Evolutionary conservation across 2,329 filamentous ascomycete species (phyloP).

Genomic region (Cladosporium sp.): DNA sequence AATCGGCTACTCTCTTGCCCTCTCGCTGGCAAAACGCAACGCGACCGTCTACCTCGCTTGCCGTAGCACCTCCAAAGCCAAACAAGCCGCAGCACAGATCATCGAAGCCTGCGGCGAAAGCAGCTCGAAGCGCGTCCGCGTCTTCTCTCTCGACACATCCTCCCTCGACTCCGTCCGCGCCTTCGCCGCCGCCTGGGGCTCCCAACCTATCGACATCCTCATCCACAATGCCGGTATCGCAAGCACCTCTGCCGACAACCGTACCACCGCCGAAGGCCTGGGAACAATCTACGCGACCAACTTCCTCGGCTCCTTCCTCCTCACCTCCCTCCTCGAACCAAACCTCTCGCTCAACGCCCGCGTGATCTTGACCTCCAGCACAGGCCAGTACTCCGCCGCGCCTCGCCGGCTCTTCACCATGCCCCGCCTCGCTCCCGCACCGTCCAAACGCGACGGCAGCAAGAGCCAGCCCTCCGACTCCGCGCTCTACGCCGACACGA

Average conservation of each 20-base stretch:
- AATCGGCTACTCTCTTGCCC: slow-evolving; percentile 16
- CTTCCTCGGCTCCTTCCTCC: slow-evolving; percentile 20
- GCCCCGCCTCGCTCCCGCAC: background rate
- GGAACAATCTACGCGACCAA: slow-evolving; percentile 18
- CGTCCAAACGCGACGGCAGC: background rate
- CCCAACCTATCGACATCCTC: slow-evolving; percentile 30
- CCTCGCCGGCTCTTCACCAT: background rate
- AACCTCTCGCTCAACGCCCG: slow-evolving; percentile 14
- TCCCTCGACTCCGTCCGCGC: slow-evolving; percentile 12
- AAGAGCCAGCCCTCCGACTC: background rate
- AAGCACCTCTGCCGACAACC: slow-evolving; percentile 6
- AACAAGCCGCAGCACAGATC: slow-evolving; percentile 8
- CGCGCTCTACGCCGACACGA: slow-evolving; percentile 13
- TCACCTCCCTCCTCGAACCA: slow-evolving; percentile 18
- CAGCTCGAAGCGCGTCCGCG: slow-evolving; percentile 21
- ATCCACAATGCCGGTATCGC: slow-evolving; percentile 34
- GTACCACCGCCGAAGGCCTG: slow-evolving; percentile 17
- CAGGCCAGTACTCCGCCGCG: slow-evolving; percentile 12
- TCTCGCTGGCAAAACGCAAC: slow-evolving; percentile 9
- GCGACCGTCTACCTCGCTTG: slow-evolving; percentile 13
- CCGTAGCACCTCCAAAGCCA: slow-evolving; percentile 8
- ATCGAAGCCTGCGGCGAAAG: background rate
- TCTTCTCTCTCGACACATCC: slow-evolving; percentile 14
- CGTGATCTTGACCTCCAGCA: slow-evolving; percentile 17
- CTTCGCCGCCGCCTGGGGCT: slow-evolving; percentile 20